Evolutionary conservation across 2,329 filamentous ascomycete genomes (phyloP), one percentile per base, ranked within the genome.

Genomic region (Graphilbum sp.): DNA sequence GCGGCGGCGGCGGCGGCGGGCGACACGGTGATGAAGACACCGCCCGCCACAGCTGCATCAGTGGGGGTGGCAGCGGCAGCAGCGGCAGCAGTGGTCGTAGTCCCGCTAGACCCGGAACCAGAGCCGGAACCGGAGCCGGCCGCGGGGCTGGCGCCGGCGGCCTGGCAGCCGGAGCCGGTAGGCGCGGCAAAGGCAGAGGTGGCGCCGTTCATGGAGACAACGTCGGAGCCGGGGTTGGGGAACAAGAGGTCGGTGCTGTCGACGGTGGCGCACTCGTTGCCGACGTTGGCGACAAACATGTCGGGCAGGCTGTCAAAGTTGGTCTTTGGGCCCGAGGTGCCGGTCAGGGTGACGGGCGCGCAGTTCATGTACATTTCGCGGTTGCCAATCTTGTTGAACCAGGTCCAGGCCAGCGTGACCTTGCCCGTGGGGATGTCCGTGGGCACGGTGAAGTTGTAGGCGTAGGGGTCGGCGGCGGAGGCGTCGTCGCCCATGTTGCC

Each of bases 331-430:
- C 69, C 69, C 0, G 40, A 37, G 20, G 44, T 46, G 9, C 71
- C 71, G 0, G 71, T 72, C 19, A 96, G 66, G 0, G 65, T 69
- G 35, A 93, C 57, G 0, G 83, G 74, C 0, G 80, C 84, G 49
- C 88, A 98, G 68, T 94, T 92, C 86, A 94, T 93, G 67, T 96
- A 95, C 69, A 94, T 85, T 54, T 96, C 90, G 1, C 87, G 78
- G 62, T 94, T 94, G 3, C 90, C 90, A 10, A 93, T 52, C 42
- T 79, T 80, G 64, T 96, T 96, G 59, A 93, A 75, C 90, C 90
- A 96, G 1, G 85, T 85, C 86, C 87, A 96, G 0, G 84, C 84
- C 5, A 96, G 65, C 0, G 77, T 82, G 20, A 81, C 87, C 31
- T 86, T 69, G 4, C 88, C 90, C 2, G 76, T 62, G 9, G 77